Base-by-base conservation (phyloP, 805 yeast species). In the Dipodascopsis tothii region DNA sequence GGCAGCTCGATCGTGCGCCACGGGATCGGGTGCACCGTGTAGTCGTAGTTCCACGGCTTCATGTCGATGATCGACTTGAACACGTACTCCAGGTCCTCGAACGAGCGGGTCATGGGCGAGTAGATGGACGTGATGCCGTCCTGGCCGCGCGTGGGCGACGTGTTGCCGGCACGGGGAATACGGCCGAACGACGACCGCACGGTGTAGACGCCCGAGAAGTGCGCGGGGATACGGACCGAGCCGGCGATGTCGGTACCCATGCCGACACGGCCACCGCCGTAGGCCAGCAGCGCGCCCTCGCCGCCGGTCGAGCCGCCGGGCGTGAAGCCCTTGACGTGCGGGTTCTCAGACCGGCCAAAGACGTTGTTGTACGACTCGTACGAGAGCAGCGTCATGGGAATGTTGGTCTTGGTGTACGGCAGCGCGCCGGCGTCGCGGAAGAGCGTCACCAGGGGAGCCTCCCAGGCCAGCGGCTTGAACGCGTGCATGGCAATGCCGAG, bases 301-400 rank as follows among this genome's bases (percentile, higher is more conserved):
- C 80, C 80, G 11, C 78, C 78, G 9, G 75, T 68, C 4, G 76
- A 70, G 3, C 80, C 80, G 35, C 80, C 80, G 21, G 75, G 58
- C 14, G 72, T 64, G 43, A 70, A 54, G 5, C 58, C 58, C 23
- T 71, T 55, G 51, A 70, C 72, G 45, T 62, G 56, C 2, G 78
- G 73, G 56, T 72, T 74, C 33, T 57, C 48, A 3, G 78, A 70
- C 35, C 62, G 60, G 1, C 80, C 80, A 45, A 59, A 72, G 23
- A 73, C 52, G 47, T 64, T 62, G 49, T 70, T 70, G 39, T 59
- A 59, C 3, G 75, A 58, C 46, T 75, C 80, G 20, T 70, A 51
- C 7, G 52, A 49, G 21, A 50, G 44, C 11, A 41, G 72, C 0
- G 77, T 70, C 54, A 68, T 72, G 3, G 82, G 81, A 38, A 75